Conservation (phyloP, 73 alveolate genomes). For the Urostyla sp. region DNA sequence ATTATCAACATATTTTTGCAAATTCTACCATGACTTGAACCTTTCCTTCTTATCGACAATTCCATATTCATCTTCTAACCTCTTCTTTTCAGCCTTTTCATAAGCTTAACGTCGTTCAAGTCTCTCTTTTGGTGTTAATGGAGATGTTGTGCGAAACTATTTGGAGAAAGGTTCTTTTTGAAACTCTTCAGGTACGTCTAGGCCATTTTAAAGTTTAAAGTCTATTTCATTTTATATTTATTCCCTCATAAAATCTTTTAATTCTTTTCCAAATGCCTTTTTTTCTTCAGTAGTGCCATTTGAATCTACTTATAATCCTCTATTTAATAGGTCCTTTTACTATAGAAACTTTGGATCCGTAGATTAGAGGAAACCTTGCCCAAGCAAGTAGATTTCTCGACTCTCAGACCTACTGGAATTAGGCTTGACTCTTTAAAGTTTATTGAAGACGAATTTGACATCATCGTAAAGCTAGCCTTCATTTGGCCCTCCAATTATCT, state of each 20-base stretch:
- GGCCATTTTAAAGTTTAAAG: neutral
- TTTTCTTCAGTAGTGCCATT: neutral
- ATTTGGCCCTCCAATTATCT: slow-evolving; percentile 74
- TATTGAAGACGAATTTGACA: slow-evolving; percentile 53
- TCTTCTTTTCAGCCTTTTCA: slow-evolving; percentile 37
- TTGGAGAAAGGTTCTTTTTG: neutral
- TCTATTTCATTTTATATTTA: neutral
- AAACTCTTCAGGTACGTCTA: neutral
- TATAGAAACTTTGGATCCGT: neutral
- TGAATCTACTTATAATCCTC: neutral
- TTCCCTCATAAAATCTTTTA: neutral
- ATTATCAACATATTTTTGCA: neutral
- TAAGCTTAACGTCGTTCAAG: slow-evolving; percentile 1
- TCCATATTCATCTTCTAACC: slow-evolving; percentile 9
- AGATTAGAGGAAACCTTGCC: slow-evolving; percentile 67
- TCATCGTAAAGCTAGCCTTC: slow-evolving; percentile 58
- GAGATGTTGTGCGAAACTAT: neutral
- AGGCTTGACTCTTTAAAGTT: slow-evolving; percentile 82
- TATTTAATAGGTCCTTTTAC: neutral
- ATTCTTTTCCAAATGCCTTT: neutral
- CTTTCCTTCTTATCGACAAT: neutral
- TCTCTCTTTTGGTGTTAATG: slow-evolving; percentile 10
- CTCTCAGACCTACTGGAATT: slow-evolving; percentile 81
- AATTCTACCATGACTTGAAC: neutral
- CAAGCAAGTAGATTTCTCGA: slow-evolving; percentile 76